Evolutionary conservation across 139 green algal genomes (phyloP).

Genomic region (Nannochloris sp.): DNA sequence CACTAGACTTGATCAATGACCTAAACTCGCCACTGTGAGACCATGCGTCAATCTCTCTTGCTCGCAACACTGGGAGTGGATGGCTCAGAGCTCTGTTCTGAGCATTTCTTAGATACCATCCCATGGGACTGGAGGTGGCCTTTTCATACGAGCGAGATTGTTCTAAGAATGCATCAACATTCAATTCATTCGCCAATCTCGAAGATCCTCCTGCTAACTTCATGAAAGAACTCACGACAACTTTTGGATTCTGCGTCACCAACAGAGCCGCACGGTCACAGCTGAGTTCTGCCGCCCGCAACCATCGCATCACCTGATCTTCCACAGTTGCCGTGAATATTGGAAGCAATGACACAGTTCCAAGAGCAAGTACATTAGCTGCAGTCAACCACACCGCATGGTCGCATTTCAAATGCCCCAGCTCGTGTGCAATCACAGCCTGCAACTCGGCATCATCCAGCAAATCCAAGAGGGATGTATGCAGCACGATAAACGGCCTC

Average conservation of each 20-base stretch:
- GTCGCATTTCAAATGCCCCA: conserved; percentile 78
- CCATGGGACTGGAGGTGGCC: conserved; percentile 56
- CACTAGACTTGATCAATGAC: conserved; percentile 18
- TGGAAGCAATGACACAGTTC: conserved; percentile 60
- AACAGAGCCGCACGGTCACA: conserved; percentile 91
- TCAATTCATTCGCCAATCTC: conserved; percentile 74
- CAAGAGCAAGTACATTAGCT: conserved; percentile 79
- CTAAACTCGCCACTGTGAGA: conserved; percentile 30
- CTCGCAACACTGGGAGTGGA: conserved; percentile 80
- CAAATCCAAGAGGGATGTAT: conserved; percentile 90
- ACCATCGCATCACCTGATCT: conserved; percentile 73
- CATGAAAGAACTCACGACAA: conserved; percentile 84
- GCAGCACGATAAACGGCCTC: conserved; percentile 90
- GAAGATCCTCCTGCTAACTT: conserved; percentile 86
- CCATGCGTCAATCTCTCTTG: conserved; percentile 77
- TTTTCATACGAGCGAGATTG: conserved; percentile 78
- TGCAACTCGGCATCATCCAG: conserved; percentile 79
- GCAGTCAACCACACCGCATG: conserved; percentile 92
- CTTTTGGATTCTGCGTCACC: conserved; percentile 57
- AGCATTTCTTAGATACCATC: conserved; percentile 82
- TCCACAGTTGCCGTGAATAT: conserved; percentile 47
- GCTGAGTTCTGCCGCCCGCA: conserved; percentile 87
- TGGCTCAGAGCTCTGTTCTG: conserved; percentile 75
- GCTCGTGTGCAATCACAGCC: conserved; percentile 67
- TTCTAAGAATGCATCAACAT: conserved; percentile 87